phyloP scores from a whole-genome alignment of 352 stramenopile genomes.

The Phytopythium oedochilum region DNA sequence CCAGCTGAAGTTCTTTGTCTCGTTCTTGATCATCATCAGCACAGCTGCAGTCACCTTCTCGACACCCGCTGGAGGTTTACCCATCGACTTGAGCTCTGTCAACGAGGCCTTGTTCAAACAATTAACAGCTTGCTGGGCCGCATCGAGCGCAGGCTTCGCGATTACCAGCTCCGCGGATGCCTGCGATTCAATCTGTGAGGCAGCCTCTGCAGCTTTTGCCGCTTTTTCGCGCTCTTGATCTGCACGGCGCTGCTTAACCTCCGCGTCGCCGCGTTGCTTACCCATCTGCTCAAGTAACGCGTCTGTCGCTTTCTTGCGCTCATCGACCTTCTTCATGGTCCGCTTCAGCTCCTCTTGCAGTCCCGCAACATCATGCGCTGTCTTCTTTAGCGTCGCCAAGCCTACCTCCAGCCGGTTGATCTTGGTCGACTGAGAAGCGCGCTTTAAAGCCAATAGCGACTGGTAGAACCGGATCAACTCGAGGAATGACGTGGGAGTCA shows the following conservation, averaged over 20 bases:
- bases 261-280: conserved; percentile 85
- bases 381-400: conserved; percentile 81
- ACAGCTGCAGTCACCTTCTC: conserved; percentile 89
- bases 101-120: conserved; percentile 88
- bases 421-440: conserved; percentile 42
- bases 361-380: conserved; percentile 63
- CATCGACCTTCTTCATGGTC: conserved; percentile 90
- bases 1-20: conserved; percentile 93
- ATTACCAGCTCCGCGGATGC: conserved; percentile 66
- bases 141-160: conserved; percentile 80
- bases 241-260: conserved; percentile 80
- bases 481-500: conserved; percentile 91
- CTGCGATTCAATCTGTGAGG: conserved; percentile 62
- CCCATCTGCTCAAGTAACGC: conserved; percentile 86
- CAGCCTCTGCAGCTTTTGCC: conserved; percentile 57
- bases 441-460: conserved; percentile 56
- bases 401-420: conserved; percentile 85
- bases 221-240: conserved; percentile 79
- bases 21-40: conserved; percentile 91
- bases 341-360: conserved; percentile 83
- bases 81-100: conserved; percentile 87
- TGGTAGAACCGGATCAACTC: conserved; percentile 93
- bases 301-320: conserved; percentile 87
- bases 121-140: conserved; percentile 83
- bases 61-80: conserved; percentile 81